A percentile compares a stretch with the other conserved stretches of the same genome.
phyloP scores from a whole-genome alignment of 352 stramenopile species.

The Phytopythium cucurbitacearum region DNA sequence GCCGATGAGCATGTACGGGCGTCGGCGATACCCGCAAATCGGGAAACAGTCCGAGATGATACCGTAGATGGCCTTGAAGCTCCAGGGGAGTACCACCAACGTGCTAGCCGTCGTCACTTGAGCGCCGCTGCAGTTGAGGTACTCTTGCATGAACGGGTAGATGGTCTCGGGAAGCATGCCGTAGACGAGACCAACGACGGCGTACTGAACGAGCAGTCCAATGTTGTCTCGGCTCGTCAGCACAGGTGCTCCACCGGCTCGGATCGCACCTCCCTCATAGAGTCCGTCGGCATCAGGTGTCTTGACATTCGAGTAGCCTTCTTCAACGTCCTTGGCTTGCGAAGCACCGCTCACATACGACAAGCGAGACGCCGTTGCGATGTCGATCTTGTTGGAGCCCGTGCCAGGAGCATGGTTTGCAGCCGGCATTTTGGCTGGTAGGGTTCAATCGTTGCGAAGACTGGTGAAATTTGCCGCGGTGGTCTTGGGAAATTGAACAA shows the following conservation, averaged over 20 bases:
- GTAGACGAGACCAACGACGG: conserved; percentile 41
- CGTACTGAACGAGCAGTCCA: conserved; percentile 44
- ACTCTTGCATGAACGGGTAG: conserved; percentile 48
- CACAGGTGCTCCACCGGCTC: conserved; percentile 24
- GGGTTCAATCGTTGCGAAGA: no score
- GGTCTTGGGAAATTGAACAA: no score
- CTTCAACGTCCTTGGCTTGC: conserved; percentile 13
- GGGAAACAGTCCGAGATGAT: conserved; percentile 79
- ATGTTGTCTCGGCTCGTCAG: conserved; percentile 28
- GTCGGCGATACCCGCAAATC: conserved; percentile 67
- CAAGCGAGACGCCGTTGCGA: conserved; percentile 18
- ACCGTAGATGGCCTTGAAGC: conserved; percentile 71
- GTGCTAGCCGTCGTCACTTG: conserved; percentile 21
- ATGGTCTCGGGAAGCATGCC: conserved; percentile 39
- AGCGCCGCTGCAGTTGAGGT: conserved; percentile 41
- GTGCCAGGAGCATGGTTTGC: conserved; percentile 13
- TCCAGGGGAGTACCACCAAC: conserved; percentile 43
- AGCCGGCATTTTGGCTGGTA: conserved; percentile 8
- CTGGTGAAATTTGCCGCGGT: no score
- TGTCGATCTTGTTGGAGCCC: conserved; percentile 22
- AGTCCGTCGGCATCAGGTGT: conserved; percentile 17
- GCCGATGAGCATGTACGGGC: conserved; percentile 74
- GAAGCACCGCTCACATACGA: conserved; percentile 28
- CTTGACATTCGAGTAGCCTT: conserved; percentile 25
- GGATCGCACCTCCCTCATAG: conserved; percentile 38